Base-by-base conservation (phyloP, 225 moss, liverwort and hornwort species). In the Polytrichum commune region DNA sequence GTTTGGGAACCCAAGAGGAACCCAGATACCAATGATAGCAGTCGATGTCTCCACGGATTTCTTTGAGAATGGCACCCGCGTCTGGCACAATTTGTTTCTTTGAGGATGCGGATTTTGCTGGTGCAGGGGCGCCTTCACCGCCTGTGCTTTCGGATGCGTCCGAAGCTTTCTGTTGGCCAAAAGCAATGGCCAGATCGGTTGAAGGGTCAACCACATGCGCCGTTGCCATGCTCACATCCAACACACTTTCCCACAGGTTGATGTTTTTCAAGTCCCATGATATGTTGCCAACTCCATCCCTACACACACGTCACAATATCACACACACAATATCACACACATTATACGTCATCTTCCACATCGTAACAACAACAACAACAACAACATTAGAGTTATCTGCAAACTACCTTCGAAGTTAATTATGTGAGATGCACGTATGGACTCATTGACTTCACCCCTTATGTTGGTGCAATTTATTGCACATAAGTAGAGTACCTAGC, bases 11-110 rank as follows among this genome's bases (percentile, higher is more conserved):
- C 80, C 88, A 84, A 38, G 92, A 88, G 23, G 82, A 54, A 8
- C 90, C 83, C 7, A 92, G 77, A 64, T 90, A 86, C 92, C 94
- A 92, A 69, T 88, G 90, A 72, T 89, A 91, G 57, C 66, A 70
- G 0, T 74, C 79, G 63, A 83, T 65, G 38, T 87, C 84, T 8
- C 82, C 84, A 13, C 54, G 70, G 0, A 86, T 54, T 6, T 77
- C 69, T 5, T 81, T 84, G 0, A 69, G 23, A 46, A 46, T 46
- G 46, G 46, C 46, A 46, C 46, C 46, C 5, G 66, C 33, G 16
- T 8, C 53, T 28, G 65, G 13, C 1, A 61, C 58, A 2, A 19
- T 35, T 18, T 76, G 70, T 29, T 76, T 78, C 1, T 65, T 84
- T 27, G 65, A 0, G 27, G 54, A 54, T 7, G 46, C 23, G 24